A percentile compares a stretch with the other conserved stretches of the same genome.
These are phyloP conservation scores for Lecanicillium sp. DNA, from an alignment of 2,329 filamentous ascomycete species.

Conservation along the genomic window DNA sequence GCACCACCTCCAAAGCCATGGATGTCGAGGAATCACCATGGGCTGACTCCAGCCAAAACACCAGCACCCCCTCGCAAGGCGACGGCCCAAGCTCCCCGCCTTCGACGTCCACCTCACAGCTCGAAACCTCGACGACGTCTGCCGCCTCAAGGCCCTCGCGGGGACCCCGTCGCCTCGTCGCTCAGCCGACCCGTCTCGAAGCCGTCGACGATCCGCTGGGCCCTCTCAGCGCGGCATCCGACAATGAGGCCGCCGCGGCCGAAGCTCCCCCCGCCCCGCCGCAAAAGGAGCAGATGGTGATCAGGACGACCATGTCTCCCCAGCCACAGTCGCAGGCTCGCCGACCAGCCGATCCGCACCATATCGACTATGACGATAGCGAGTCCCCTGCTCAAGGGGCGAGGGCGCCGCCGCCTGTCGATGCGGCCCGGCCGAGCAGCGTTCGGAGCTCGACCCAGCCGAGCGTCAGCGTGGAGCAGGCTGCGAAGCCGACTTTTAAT, in stretches of 20 bases:
- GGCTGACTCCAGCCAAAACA: slow-evolving; percentile 36
- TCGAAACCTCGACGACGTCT: slow-evolving; percentile 10
- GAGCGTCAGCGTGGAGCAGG: slow-evolving; percentile 86
- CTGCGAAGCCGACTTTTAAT: slow-evolving; percentile 82
- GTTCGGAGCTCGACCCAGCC: slow-evolving; percentile 52
- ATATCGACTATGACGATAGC: slow-evolving; percentile 65
- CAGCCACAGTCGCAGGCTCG: slow-evolving; percentile 32
- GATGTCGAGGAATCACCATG: slow-evolving; percentile 47
- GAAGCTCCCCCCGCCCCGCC: slow-evolving; percentile 61
- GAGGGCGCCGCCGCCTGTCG: slow-evolving; percentile 59
- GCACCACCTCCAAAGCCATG: slow-evolving; percentile 23
- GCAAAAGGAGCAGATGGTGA: slow-evolving; percentile 57
- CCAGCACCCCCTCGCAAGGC: slow-evolving; percentile 22
- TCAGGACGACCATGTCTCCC: slow-evolving; percentile 48
- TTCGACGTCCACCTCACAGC: slow-evolving; percentile 17
- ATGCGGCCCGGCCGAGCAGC: slow-evolving; percentile 45
- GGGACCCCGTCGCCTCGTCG: slow-evolving; percentile 56
- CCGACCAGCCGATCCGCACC: slow-evolving; percentile 50
- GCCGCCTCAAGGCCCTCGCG: slow-evolving; percentile 34
- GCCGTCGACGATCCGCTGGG: slow-evolving; percentile 71
- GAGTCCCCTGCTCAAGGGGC: slow-evolving; percentile 39
- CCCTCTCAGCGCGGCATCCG: slow-evolving; percentile 61
- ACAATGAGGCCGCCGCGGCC: slow-evolving; percentile 28
- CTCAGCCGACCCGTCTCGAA: slow-evolving; percentile 71
- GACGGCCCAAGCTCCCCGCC: slow-evolving; percentile 22